These are phyloP conservation scores for Sicyos baderoa DNA, from an alignment of 306 rosid genomes.

Conservation along the genomic window DNA sequence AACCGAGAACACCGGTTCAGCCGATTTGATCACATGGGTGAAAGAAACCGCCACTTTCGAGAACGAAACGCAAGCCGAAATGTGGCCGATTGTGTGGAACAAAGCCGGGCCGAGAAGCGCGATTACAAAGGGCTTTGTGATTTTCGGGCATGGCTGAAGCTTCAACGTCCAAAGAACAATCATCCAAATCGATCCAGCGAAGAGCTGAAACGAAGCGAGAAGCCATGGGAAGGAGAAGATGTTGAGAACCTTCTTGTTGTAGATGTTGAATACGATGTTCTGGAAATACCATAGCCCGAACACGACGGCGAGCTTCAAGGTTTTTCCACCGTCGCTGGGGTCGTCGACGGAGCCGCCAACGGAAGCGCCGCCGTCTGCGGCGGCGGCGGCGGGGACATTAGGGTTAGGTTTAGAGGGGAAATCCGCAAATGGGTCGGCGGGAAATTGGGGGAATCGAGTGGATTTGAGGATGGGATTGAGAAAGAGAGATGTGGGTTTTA, in stretches of 20 bases:
- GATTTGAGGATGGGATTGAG: constrained; percentile 26
- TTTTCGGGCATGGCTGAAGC: constrained; percentile 76
- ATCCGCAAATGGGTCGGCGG: constrained; percentile 22
- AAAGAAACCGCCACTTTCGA: constrained; percentile 94
- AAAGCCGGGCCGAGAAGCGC: constrained; percentile 94
- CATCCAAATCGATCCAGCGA: constrained; percentile 88
- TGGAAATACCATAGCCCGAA: constrained; percentile 89
- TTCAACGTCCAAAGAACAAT: constrained; percentile 61
- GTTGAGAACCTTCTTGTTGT: constrained; percentile 74
- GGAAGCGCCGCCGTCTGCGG: constrained; percentile 30
- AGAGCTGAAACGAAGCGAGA: constrained; percentile 91
- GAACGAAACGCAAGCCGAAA: constrained; percentile 87
- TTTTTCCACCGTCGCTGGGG: constrained; percentile 28
- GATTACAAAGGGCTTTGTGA: constrained; percentile 56
- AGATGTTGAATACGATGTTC: constrained; percentile 80
- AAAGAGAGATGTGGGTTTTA: constrained; percentile 36
- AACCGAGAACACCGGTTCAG: constrained; percentile 85
- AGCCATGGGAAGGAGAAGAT: constrained; percentile 88
- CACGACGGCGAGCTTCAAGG: constrained; percentile 50
- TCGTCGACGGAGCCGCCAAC: constrained; percentile 20
- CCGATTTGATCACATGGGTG: constrained; percentile 93
- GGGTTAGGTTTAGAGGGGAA: constrained; percentile 31
- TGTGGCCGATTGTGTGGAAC: constrained; percentile 93
- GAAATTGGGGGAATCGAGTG: constrained; percentile 22
- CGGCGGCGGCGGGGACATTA: constrained; percentile 40